A percentile compares a stretch with the other conserved stretches of the same genome.
These are phyloP conservation scores for Leptodermis oblonga DNA, from an alignment of 257 asterid species.

Conservation along the genomic window DNA sequence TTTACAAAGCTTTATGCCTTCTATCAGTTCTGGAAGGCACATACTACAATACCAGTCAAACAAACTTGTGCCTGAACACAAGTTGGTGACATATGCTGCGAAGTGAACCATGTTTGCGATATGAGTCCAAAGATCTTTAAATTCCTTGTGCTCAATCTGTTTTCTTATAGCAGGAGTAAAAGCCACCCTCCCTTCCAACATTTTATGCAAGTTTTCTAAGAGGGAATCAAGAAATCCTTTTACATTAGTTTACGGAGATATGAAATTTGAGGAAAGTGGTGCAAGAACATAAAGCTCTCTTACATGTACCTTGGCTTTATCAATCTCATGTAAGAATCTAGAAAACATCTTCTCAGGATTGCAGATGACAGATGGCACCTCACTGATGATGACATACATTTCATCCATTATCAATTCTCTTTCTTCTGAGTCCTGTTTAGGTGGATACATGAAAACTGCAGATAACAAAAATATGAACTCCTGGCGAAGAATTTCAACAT, in stretches of 20 bases:
- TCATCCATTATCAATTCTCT: background rate
- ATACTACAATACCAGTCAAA: background rate
- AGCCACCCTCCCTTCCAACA: background rate
- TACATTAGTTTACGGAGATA: conserved; percentile 4
- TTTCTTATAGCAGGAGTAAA: background rate
- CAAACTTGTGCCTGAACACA: background rate
- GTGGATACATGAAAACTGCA: background rate
- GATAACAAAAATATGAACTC: background rate
- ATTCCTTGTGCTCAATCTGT: background rate
- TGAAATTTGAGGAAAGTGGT: background rate
- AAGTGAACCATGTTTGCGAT: background rate
- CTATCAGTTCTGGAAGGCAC: background rate
- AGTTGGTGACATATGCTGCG: background rate
- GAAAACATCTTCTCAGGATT: too few species aligned
- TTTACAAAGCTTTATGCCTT: background rate
- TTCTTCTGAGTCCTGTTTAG: too few species aligned
- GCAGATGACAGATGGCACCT: background rate
- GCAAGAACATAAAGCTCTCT: background rate
- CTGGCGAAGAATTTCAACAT: background rate
- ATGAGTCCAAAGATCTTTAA: background rate
- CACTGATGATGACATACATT: background rate
- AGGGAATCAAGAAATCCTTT: conserved; percentile 6
- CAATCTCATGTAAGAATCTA: background rate
- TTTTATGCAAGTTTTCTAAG: background rate
- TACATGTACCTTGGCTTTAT: background rate